Conservation (phyloP, 164 flowering plant genomes). For the Tetracentron sinense region DNA sequence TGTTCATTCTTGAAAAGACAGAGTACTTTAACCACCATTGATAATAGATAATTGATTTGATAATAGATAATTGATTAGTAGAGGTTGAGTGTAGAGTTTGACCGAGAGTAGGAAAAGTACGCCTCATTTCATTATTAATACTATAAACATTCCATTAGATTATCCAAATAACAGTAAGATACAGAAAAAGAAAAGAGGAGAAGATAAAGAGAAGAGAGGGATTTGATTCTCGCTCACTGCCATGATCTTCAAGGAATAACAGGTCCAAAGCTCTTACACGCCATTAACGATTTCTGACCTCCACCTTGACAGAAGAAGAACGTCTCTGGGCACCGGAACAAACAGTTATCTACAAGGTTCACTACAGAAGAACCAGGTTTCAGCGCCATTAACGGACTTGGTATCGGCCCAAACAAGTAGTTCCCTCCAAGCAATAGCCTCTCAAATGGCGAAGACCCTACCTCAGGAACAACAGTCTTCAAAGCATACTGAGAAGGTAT, state of each 20-base stretch:
- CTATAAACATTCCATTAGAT: no score
- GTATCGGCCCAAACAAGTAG: conserved; percentile 70
- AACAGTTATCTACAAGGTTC: conserved; percentile 67
- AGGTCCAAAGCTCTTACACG: conserved; percentile 61
- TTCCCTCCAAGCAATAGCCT: conserved; percentile 78
- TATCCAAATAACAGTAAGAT: no score
- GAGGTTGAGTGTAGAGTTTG: no score
- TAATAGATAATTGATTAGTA: no score
- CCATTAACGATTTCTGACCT: conserved; percentile 54
- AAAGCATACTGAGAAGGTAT: conserved; percentile 67
- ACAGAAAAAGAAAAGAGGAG: background rate
- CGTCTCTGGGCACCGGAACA: conserved; percentile 53
- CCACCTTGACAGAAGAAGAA: conserved; percentile 87
- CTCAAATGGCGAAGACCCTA: conserved; percentile 42
- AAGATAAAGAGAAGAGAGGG: background rate
- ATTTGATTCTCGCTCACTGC: background rate
- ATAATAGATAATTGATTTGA: no score
- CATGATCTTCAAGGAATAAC: conserved; percentile 43
- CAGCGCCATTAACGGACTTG: conserved; percentile 48
- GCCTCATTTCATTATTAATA: no score
- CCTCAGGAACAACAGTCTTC: conserved; percentile 38
- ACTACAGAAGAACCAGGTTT: conserved; percentile 55
- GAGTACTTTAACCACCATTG: no score
- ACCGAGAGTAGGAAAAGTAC: no score
- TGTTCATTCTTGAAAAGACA: no score